Evolutionary conservation across 2,329 filamentous ascomycete genomes (phyloP).

Genomic region (Metarhizium brunneum): DNA sequence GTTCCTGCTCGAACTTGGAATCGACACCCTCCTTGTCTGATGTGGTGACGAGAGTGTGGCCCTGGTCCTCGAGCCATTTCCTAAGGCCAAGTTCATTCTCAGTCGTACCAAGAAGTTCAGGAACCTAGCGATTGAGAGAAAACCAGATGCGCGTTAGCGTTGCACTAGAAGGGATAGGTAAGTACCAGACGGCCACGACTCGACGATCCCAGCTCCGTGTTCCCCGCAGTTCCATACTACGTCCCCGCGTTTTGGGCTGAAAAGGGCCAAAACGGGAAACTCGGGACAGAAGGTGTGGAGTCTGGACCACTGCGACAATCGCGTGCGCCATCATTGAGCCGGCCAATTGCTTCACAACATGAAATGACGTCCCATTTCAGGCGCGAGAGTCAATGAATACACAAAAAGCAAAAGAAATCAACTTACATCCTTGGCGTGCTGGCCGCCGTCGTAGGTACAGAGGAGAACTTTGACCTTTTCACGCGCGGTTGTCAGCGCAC

Average conservation of each 20-base stretch:
- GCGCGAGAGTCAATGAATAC: not conserved
- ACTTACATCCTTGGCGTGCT: conserved; percentile 78
- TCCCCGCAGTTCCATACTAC: conserved; percentile 4
- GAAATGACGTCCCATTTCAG: not conserved
- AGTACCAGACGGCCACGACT: too few species aligned
- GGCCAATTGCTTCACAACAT: not conserved
- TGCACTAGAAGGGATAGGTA: not conserved
- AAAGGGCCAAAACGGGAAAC: not conserved
- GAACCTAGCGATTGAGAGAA: conserved; percentile 38
- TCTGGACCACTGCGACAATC: not conserved
- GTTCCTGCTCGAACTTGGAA: conserved; percentile 90
- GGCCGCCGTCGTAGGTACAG: conserved; percentile 84
- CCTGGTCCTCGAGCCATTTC: conserved; percentile 95
- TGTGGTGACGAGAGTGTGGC: conserved; percentile 93
- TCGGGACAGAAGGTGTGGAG: not conserved
- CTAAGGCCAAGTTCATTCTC: conserved; percentile 97
- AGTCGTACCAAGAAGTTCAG: conserved; percentile 82
- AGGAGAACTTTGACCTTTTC: conserved; percentile 86
- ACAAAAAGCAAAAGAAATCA: conserved; percentile 3
- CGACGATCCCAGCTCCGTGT: not conserved
- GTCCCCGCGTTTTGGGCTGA: not conserved
- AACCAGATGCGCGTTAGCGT: not conserved
- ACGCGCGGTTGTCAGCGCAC: conserved; percentile 42
- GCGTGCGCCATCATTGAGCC: not conserved
- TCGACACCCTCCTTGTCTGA: conserved; percentile 94